These are phyloP conservation scores for Penicillium maclennaniae DNA, from an alignment of 495 filamentous ascomycete genomes.

Conservation along the genomic window DNA sequence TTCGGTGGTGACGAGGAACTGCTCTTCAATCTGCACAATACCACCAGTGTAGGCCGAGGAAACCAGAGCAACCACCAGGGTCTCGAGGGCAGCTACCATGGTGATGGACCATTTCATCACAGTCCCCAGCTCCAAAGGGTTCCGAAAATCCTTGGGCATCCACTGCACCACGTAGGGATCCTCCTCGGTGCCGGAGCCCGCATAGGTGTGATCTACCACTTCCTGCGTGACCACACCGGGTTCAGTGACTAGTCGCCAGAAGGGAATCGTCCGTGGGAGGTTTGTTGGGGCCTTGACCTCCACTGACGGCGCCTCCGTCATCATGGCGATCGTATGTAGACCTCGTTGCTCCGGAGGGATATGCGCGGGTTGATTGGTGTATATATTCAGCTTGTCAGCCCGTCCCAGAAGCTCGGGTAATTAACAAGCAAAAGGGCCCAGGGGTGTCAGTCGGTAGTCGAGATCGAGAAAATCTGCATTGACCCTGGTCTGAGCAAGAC, in stretches of 20 bases:
- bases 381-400: not conserved
- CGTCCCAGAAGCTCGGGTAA: not conserved
- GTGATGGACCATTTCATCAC: constrained; percentile 65
- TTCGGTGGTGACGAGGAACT: constrained; percentile 51
- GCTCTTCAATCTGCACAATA: constrained; percentile 48
- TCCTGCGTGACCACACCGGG: constrained; percentile 46
- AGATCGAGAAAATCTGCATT: not conserved
- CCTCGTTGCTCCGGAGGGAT: no score
- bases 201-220: constrained; percentile 53
- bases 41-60: constrained; percentile 71
- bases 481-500: not conserved
- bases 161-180: constrained; percentile 69
- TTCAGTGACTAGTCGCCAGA: constrained; percentile 37
- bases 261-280: constrained; percentile 21
- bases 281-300: constrained; percentile 6
- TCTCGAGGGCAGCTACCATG: constrained; percentile 57
- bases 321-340: not conserved
- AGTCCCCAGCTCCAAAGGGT: constrained; percentile 56
- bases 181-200: constrained; percentile 61
- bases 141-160: constrained; percentile 61
- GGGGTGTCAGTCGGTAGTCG: not conserved
- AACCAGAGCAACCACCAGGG: constrained; percentile 65
- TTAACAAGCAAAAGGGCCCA: not conserved
- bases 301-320: constrained; percentile 9
- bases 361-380: no score